Evolutionary conservation across 352 stramenopile species (phyloP).

Genomic region (Phytophthora pistaciae): DNA sequence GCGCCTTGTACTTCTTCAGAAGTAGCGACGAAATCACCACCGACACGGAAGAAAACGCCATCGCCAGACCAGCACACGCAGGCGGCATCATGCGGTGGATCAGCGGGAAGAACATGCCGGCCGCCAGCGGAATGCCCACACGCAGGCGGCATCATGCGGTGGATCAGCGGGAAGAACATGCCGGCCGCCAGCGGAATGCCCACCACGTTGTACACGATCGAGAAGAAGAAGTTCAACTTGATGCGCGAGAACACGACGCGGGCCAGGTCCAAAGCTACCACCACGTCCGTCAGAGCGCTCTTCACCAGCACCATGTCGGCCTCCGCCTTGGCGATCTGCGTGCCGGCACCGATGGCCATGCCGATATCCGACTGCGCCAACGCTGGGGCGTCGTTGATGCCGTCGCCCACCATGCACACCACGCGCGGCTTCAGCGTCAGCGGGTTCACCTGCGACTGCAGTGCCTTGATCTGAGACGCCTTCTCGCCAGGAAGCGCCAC

Average conservation of each 20-base stretch:
- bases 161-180: too few species aligned
- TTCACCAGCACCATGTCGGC: constrained; percentile 93
- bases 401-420: constrained; percentile 94
- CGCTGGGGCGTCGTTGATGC: constrained; percentile 96
- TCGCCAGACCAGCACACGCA: constrained; percentile 84
- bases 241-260: constrained; percentile 87
- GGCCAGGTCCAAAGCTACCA: constrained; percentile 84
- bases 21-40: constrained; percentile 88
- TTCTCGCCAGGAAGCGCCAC: constrained; percentile 96
- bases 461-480: constrained; percentile 89
- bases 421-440: constrained; percentile 83
- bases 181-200: constrained; percentile 78
- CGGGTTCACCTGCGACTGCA: constrained; percentile 77
- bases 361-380: constrained; percentile 93
- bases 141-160: too few species aligned
- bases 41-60: constrained; percentile 91
- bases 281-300: constrained; percentile 83
- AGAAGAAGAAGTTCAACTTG: constrained; percentile 90
- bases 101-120: constrained; percentile 88
- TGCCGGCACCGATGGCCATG: constrained; percentile 93
- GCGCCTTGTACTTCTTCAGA: constrained; percentile 79
- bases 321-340: constrained; percentile 89
- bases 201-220: constrained; percentile 88
- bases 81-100: constrained; percentile 88
- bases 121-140: constrained; percentile 84